These are phyloP conservation scores for Gastrolobium villosum DNA, from an alignment of 306 rosid genomes.

Conservation along the genomic window DNA sequence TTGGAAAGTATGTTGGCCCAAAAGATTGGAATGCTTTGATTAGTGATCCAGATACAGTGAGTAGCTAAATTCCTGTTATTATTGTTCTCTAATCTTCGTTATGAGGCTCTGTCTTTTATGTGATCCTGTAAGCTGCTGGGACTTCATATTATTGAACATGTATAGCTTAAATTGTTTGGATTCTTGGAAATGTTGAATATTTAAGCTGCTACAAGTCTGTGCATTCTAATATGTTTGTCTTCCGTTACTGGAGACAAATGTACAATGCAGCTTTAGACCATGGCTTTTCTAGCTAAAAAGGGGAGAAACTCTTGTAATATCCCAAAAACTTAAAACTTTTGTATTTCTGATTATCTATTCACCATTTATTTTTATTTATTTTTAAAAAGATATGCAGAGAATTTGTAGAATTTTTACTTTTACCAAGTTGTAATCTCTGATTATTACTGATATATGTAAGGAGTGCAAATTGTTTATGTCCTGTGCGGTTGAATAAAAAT, in stretches of 20 bases:
- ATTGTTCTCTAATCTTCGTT: conserved; percentile 12
- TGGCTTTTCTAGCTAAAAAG: conserved; percentile 10
- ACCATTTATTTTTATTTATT: not conserved
- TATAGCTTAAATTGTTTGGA: not conserved
- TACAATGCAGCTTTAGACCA: not conserved
- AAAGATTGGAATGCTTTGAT: conserved; percentile 87
- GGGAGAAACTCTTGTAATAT: conserved; percentile 4
- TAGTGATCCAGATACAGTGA: conserved; percentile 81
- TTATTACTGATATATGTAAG: conserved; percentile 16
- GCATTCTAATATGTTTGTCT: conserved; percentile 29
- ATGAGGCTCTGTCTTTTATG: conserved; percentile 31
- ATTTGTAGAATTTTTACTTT: not conserved
- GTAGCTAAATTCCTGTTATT: conserved; percentile 44
- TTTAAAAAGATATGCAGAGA: not conserved
- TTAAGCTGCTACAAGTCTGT: conserved; percentile 1
- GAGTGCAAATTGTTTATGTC: conserved; percentile 18
- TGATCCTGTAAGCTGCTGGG: conserved; percentile 8
- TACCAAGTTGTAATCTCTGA: conserved; percentile 4
- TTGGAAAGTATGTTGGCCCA: conserved; percentile 84
- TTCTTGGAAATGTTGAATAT: conserved; percentile 36
- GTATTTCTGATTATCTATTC: not conserved
- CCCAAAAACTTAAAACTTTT: not conserved
- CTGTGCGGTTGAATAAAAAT: conserved; percentile 19
- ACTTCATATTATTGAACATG: conserved; percentile 23
- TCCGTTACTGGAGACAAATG: not conserved